A percentile compares a stretch with the other conserved stretches of the same genome.
Evolutionary conservation across 164 flowering plant species (phyloP).

Genomic region (Brasenia schreberi): DNA sequence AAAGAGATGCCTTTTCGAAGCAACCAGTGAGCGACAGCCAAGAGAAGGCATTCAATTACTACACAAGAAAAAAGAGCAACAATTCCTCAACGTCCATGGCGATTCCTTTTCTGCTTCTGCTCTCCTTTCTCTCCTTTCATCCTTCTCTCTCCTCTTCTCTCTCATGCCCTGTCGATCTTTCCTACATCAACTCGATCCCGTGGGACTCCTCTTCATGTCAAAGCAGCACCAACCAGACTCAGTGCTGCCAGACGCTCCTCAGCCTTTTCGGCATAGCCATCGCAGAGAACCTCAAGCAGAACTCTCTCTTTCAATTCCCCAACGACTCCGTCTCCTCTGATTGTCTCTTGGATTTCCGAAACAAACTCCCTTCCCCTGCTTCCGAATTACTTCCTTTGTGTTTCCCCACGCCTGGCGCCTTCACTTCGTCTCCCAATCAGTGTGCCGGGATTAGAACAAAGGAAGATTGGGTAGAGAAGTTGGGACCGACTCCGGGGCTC

Average conservation of each 20-base stretch:
- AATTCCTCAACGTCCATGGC: too few species aligned
- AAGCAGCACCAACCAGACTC: not conserved
- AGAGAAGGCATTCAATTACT: too few species aligned
- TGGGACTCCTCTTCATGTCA: constrained; percentile 42
- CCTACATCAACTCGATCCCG: constrained; percentile 27
- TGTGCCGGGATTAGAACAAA: constrained; percentile 39
- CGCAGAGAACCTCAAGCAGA: constrained; percentile 34
- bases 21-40: too few species aligned
- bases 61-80: too few species aligned
- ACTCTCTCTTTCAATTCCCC: constrained; percentile 34
- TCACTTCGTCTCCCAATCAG: constrained; percentile 21
- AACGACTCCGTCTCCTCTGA: constrained; percentile 23
- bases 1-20: too few species aligned
- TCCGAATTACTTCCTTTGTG: constrained; percentile 25
- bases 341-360: constrained; percentile 32
- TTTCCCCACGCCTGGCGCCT: constrained; percentile 23
- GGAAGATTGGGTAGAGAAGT: constrained; percentile 35
- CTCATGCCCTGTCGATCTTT: constrained; percentile 41
- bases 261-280: constrained; percentile 38
- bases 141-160: not conserved
- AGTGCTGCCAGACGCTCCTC: constrained; percentile 38
- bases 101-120: too few species aligned
- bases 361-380: constrained; percentile 25
- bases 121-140: too few species aligned
- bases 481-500: constrained; percentile 29